These are phyloP conservation scores for Lactuca sativa DNA, from an alignment of 129 eudicot species.

Conservation along the genomic window DNA sequence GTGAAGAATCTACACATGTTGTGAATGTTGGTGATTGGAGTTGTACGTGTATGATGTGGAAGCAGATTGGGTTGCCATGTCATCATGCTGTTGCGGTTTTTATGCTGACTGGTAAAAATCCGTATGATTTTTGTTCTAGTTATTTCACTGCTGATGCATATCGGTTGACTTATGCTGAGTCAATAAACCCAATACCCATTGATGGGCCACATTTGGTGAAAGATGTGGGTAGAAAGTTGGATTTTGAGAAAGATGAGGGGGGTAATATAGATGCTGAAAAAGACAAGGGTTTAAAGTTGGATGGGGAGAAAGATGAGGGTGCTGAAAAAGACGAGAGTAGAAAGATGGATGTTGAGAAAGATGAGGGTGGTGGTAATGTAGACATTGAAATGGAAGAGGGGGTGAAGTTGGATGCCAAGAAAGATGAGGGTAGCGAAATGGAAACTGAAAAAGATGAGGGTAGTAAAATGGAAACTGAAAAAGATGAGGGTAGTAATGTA, in stretches of 20 bases:
- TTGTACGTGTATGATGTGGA: constrained; percentile 73
- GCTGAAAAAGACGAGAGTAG: constrained; percentile 9
- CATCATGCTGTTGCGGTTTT: constrained; percentile 77
- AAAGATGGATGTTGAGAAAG: constrained; percentile 11
- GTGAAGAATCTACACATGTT: constrained; percentile 65
- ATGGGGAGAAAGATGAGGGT: not conserved
- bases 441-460: constrained; percentile 28
- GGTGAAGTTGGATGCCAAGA: not conserved
- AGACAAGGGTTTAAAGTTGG: not conserved
- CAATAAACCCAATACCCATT: constrained; percentile 43
- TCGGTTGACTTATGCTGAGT: constrained; percentile 48
- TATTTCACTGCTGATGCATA: constrained; percentile 54
- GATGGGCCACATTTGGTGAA: constrained; percentile 24
- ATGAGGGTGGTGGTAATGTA: not conserved
- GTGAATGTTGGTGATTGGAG: constrained; percentile 57
- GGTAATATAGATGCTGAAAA: constrained; percentile 9
- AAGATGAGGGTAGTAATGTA: constrained; percentile 5
- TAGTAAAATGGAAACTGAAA: not conserved
- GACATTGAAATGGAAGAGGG: not conserved
- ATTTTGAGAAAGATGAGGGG: constrained; percentile 13
- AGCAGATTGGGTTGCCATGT: constrained; percentile 59
- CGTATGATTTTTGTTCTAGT: constrained; percentile 60
- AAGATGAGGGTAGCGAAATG: not conserved
- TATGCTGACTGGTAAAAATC: constrained; percentile 40
- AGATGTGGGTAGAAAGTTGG: not conserved